phyloP scores from a whole-genome alignment of 1,139 yeast species.

The Yamadazyma blattariae region DNA sequence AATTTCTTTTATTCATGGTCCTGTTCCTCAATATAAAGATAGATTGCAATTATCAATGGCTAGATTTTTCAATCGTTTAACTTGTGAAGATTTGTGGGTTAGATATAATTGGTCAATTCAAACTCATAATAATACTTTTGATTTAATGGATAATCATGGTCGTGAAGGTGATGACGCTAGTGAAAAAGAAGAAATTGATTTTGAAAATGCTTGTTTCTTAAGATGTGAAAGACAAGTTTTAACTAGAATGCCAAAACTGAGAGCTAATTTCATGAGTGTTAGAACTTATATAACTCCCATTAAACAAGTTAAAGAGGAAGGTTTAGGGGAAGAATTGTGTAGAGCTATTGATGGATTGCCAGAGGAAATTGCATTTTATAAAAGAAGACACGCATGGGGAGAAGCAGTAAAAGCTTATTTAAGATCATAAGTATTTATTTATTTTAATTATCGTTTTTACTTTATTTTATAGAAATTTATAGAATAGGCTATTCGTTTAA shows the following conservation, averaged over 20 bases:
- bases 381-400: constrained; percentile 63
- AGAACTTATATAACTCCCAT: constrained; percentile 42
- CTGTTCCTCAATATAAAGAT: constrained; percentile 39
- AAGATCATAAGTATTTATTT: constrained; percentile 3
- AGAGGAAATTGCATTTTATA: constrained; percentile 56
- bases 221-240: constrained; percentile 43
- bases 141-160: constrained; percentile 31
- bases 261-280: constrained; percentile 40
- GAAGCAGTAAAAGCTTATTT: constrained; percentile 53
- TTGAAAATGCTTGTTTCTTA: constrained; percentile 33
- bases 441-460: not conserved
- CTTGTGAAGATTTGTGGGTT: constrained; percentile 38
- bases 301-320: constrained; percentile 32
- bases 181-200: constrained; percentile 29
- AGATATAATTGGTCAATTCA: constrained; percentile 45
- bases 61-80: constrained; percentile 35
- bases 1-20: constrained; percentile 36
- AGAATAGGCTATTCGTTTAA: constrained; percentile 23
- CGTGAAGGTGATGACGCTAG: constrained; percentile 28
- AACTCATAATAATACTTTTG: constrained; percentile 27
- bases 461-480: not conserved
- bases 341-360: constrained; percentile 62
- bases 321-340: constrained; percentile 41
- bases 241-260: constrained; percentile 35
- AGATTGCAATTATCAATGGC: constrained; percentile 36